phyloP scores from a whole-genome alignment of 257 asterid genomes.

The Ilex asprella region DNA sequence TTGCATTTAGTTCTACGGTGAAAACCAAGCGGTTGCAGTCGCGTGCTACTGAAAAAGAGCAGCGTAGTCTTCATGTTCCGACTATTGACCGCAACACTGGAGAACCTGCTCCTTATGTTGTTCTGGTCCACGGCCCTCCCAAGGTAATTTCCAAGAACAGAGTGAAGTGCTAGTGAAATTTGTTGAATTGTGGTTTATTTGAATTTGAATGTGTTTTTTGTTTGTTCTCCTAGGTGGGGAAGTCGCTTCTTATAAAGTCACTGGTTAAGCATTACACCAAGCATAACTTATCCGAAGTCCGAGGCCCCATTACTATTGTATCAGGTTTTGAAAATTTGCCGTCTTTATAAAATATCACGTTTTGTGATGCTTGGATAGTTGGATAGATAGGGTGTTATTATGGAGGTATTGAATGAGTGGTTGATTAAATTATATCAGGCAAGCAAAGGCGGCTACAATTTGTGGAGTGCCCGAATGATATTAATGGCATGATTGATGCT shows the following conservation, averaged over 20 bases:
- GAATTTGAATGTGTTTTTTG: not conserved
- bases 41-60: slow-evolving; percentile 86
- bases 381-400: not conserved
- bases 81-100: slow-evolving; percentile 63
- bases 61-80: slow-evolving; percentile 82
- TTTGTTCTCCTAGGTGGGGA: slow-evolving; percentile 38
- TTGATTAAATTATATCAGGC: slow-evolving; percentile 37
- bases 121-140: slow-evolving; percentile 95
- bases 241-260: slow-evolving; percentile 80
- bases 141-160: slow-evolving; percentile 34
- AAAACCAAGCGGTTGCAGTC: slow-evolving; percentile 81
- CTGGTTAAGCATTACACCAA: slow-evolving; percentile 83
- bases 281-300: slow-evolving; percentile 87
- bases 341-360: too few relatives aligned
- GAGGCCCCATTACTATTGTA: slow-evolving; percentile 85
- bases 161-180: too few relatives aligned
- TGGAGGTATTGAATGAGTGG: slow-evolving; percentile 3
- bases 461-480: slow-evolving; percentile 97
- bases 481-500: slow-evolving; percentile 97
- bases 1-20: slow-evolving; percentile 62
- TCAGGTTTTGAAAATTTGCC: slow-evolving; percentile 48
- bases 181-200: not conserved
- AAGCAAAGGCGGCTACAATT: slow-evolving; percentile 86
- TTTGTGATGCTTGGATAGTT: too few relatives aligned
- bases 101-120: slow-evolving; percentile 89